Base-by-base conservation (phyloP, 2,329 filamentous ascomycete species). In the Beauveria bassiana region DNA sequence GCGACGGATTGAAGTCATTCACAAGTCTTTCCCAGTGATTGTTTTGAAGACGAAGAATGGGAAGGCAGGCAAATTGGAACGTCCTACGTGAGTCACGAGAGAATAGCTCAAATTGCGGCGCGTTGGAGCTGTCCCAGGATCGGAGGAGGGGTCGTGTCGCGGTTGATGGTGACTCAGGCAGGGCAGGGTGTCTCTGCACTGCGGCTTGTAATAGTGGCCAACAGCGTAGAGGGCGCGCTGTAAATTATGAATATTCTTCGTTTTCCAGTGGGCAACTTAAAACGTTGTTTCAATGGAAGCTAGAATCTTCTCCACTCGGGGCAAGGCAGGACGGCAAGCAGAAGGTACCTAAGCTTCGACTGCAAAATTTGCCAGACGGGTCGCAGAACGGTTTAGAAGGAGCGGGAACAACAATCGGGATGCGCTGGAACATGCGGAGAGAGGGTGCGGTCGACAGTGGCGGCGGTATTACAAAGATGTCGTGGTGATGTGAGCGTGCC, bases 41-140 rank as follows among this genome's bases (percentile, higher is more conserved):
- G 14, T 22, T 16, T 16, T 54, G 14, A 20, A 60, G 22, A 20
- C 20, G 14, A 26, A 34, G 14, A 20, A n/a, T 26, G 22, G 12
- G 16, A 40, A 6, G 12, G 5, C 3, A 51, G 56, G 51, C 56
- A 43, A 53, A 38, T 34, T 60, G 28, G 18, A 38, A 46, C 10
- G 20, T 38, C n/a, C 47, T 26, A 50, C 49, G 50, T 60, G 58
- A 60, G 58, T 60, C 58, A 60, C 58, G 42, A 47, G n/a, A 28
- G 40, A 53, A 59, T 45, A 34, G 2, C 24, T 24, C 28, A 16
- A 9, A 42, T 28, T 51, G 47, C 56, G n/a, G 56, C 45, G 4
- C 12, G 24, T 14, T 24, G 56, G 47, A 59, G 46, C 56, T 52
- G 45, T 59, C 18, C 56, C 38, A 26, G 45, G 24, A 46, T 28